Evolutionary conservation across 2,329 filamentous ascomycete genomes (phyloP).

Genomic region (Pyricularia pennisetigena): DNA sequence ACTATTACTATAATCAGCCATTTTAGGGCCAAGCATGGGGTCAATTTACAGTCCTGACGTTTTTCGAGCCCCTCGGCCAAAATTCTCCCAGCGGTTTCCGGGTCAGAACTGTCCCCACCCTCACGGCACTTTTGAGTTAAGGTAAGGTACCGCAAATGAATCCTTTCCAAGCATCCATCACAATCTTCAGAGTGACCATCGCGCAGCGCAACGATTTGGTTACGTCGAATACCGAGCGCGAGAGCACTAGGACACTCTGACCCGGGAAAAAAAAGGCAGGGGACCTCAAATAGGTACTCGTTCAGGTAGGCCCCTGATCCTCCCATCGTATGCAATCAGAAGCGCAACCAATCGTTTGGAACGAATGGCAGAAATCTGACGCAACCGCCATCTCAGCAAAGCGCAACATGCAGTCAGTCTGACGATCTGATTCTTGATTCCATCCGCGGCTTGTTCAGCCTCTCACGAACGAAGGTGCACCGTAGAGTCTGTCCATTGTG

Average conservation of each 20-base stretch:
- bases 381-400: background rate
- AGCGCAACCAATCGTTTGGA: background rate
- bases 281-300: background rate
- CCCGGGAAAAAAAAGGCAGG: background rate
- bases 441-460: background rate
- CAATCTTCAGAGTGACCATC: background rate
- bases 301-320: background rate
- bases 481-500: background rate
- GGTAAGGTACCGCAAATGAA: too few species aligned
- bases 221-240: background rate
- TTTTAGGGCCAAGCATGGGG: too few species aligned
- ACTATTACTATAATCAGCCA: too few species aligned
- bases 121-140: too few species aligned
- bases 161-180: background rate
- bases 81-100: too few species aligned
- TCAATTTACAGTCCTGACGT: too few species aligned
- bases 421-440: background rate
- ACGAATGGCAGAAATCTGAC: background rate
- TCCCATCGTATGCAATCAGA: background rate
- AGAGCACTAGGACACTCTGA: background rate
- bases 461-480: too few species aligned
- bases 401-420: background rate
- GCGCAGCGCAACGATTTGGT: background rate
- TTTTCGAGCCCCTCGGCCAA: too few species aligned
- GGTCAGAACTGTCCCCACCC: too few species aligned